A percentile compares a stretch with the other conserved stretches of the same genome.
Conservation (phyloP, 78 protist genomes). For the Guillardia theta region DNA sequence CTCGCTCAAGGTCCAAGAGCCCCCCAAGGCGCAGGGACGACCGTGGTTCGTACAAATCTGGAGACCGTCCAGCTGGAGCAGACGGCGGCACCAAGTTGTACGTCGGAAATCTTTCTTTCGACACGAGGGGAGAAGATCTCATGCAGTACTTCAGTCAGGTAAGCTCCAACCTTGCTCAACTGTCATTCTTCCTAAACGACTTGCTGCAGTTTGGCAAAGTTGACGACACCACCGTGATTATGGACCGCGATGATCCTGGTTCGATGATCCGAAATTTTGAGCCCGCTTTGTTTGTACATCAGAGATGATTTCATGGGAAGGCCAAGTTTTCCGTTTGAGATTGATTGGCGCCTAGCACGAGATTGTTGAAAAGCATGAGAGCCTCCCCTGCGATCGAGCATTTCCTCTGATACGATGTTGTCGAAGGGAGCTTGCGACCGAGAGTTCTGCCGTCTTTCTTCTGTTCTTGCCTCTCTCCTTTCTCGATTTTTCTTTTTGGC, state of each 20-base stretch:
- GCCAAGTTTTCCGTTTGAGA: too few species aligned
- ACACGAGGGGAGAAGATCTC: neutral
- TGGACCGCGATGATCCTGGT: constrained; percentile 39
- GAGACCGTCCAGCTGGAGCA: neutral
- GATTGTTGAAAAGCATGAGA: too few species aligned
- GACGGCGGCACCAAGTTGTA: neutral
- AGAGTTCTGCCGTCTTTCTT: too few species aligned
- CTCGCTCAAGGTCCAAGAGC: too few species aligned
- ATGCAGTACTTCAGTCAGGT: neutral
- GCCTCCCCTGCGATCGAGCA: too few species aligned
- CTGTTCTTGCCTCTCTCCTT: too few species aligned
- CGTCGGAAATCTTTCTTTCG: neutral
- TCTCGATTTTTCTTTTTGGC: too few species aligned
- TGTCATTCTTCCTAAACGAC: neutral
- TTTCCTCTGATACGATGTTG: too few species aligned
- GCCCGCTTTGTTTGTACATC: neutral
- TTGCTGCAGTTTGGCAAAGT: neutral
- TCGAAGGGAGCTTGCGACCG: too few species aligned
- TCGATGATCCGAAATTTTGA: neutral
- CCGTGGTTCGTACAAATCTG: too few species aligned
- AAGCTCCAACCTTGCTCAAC: neutral
- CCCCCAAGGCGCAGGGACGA: too few species aligned
- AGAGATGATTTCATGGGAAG: neutral
- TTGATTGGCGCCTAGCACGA: too few species aligned
- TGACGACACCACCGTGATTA: neutral